Conservation (phyloP, 108 stramenopile species). For the Aurantiochytrium sp. region DNA sequence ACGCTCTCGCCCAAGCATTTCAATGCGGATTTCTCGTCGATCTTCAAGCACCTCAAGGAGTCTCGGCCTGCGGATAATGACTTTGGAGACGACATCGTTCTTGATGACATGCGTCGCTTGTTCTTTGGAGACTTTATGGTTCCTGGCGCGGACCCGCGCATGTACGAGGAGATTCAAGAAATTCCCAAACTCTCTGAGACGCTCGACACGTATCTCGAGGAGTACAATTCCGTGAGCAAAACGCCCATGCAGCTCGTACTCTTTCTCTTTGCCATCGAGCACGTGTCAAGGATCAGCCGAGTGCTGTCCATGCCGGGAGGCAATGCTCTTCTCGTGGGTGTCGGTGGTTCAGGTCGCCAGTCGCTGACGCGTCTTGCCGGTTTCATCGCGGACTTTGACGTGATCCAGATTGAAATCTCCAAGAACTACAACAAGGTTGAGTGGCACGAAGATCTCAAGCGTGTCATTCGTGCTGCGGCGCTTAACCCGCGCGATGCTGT, state of each 20-base stretch:
- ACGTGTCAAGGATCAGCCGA: slow-evolving; percentile 42
- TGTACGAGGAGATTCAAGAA: slow-evolving; percentile 49
- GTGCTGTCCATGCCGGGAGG: slow-evolving; percentile 59
- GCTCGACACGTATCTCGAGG: slow-evolving; percentile 42
- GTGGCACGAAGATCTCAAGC: slow-evolving; percentile 62
- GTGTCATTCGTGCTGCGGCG: slow-evolving; percentile 46
- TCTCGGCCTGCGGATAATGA: not conserved
- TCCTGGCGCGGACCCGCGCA: not conserved
- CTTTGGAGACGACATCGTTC: not conserved
- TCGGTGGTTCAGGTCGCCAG: slow-evolving; percentile 59
- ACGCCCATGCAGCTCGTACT: slow-evolving; percentile 60
- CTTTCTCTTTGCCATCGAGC: slow-evolving; percentile 64
- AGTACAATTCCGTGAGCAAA: slow-evolving; percentile 49
- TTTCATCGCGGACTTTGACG: slow-evolving; percentile 47
- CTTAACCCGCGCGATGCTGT: slow-evolving; percentile 39
- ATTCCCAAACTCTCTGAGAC: slow-evolving; percentile 27
- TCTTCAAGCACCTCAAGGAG: slow-evolving; percentile 22
- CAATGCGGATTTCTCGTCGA: slow-evolving; percentile 29
- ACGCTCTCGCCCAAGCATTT: slow-evolving; percentile 38
- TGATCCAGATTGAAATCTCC: slow-evolving; percentile 57
- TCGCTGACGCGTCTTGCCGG: slow-evolving; percentile 48
- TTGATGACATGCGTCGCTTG: slow-evolving; percentile 36
- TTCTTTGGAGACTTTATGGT: slow-evolving; percentile 44
- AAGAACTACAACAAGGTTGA: slow-evolving; percentile 55
- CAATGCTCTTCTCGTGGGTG: slow-evolving; percentile 56